phyloP scores from a whole-genome alignment of 805 yeast species.

The Cyberlindnera meyerae region DNA sequence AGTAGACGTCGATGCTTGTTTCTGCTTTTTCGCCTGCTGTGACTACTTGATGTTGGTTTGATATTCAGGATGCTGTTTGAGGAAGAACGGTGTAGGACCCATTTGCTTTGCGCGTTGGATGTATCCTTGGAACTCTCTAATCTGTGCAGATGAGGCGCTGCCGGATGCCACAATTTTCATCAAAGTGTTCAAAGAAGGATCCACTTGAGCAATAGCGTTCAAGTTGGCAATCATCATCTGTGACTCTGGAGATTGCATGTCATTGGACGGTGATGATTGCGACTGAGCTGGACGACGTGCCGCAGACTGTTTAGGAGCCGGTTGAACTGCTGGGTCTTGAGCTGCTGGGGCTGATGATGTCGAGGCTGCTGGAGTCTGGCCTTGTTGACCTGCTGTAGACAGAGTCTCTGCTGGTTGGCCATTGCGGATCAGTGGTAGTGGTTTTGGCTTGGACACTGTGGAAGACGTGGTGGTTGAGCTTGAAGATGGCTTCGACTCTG shows the following conservation, averaged over 20 bases:
- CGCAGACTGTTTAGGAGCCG: too few species aligned
- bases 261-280: constrained; percentile 29
- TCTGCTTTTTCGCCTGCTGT: too few species aligned
- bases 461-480: too few species aligned
- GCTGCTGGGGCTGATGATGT: constrained; percentile 4
- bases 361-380: neutral
- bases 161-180: constrained; percentile 90
- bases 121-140: constrained; percentile 72
- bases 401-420: neutral
- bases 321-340: neutral
- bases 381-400: neutral
- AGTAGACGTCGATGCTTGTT: too few species aligned
- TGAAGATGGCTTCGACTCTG: neutral
- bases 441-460: constrained; percentile 1
- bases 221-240: constrained; percentile 81
- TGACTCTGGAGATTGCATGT: constrained; percentile 56
- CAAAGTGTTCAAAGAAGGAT: constrained; percentile 57
- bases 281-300: constrained; percentile 4
- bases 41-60: too few species aligned
- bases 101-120: constrained; percentile 73
- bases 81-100: constrained; percentile 48
- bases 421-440: neutral
- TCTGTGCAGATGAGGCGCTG: constrained; percentile 64
- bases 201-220: constrained; percentile 75
- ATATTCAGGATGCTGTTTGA: constrained; percentile 25